Conservation (phyloP, 192 early-diverging fungal species). For the Pilaira anomala region DNA sequence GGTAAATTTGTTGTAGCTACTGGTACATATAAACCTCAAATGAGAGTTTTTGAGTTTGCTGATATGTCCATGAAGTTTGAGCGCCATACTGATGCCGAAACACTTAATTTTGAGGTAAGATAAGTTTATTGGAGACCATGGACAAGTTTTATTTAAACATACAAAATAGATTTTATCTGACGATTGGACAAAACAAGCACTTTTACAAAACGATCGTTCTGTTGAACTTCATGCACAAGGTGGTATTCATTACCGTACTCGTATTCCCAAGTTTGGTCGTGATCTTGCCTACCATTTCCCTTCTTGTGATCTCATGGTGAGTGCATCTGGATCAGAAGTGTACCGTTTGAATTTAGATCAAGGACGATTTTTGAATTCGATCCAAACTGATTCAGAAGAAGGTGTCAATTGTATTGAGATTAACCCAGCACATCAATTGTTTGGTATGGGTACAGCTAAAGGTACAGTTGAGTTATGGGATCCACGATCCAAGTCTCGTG, state of each 20-base stretch:
- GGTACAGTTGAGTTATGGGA: conserved; percentile 96
- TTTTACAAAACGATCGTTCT: conserved; percentile 85
- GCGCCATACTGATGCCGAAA: conserved; percentile 91
- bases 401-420: conserved; percentile 72
- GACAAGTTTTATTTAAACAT: too few species aligned
- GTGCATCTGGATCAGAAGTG: conserved; percentile 76
- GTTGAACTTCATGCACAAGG: conserved; percentile 94
- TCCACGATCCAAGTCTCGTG: conserved; percentile 68
- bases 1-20: conserved; percentile 88
- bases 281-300: conserved; percentile 89
- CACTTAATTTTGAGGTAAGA: conserved; percentile 70
- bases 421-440: conserved; percentile 91
- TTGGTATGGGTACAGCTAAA: conserved; percentile 84
- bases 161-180: conserved; percentile 74
- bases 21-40: conserved; percentile 98
- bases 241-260: conserved; percentile 89
- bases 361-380: conserved; percentile 85
- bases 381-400: conserved; percentile 63
- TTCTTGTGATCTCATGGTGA: conserved; percentile 86
- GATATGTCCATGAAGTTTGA: conserved; percentile 99
- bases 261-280: conserved; percentile 95
- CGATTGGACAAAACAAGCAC: conserved; percentile 96
- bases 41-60: conserved; percentile 88
- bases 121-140: not conserved
- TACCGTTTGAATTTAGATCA: conserved; percentile 91